phyloP scores from a whole-genome alignment of 192 early-diverging fungal genomes.

The Entomortierella chlamydospora region DNA sequence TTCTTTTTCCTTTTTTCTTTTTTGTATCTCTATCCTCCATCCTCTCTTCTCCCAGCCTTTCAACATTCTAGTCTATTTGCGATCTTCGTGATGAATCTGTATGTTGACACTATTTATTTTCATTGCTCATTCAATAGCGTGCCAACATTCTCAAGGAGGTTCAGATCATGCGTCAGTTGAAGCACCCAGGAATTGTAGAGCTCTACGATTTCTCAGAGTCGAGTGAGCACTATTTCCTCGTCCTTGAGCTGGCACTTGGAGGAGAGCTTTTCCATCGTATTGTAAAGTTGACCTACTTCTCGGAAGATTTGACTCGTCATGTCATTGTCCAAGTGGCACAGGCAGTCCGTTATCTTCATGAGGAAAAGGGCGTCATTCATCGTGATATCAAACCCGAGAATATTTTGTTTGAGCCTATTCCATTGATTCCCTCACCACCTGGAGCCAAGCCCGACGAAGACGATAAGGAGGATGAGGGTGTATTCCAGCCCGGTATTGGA shows the following conservation, averaged over 20 bases:
- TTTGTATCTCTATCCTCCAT: not conserved
- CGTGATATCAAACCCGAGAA: constrained; percentile 97
- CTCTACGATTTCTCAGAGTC: constrained; percentile 84
- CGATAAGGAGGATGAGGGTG: constrained; percentile 80
- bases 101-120: not conserved
- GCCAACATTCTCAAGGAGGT: constrained; percentile 91
- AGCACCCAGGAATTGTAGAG: constrained; percentile 81
- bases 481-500: constrained; percentile 77
- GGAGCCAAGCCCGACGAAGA: constrained; percentile 66
- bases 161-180: constrained; percentile 83
- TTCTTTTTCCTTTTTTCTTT: too few species aligned
- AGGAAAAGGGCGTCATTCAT: constrained; percentile 82
- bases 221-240: constrained; percentile 78
- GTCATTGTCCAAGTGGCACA: constrained; percentile 90
- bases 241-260: constrained; percentile 85
- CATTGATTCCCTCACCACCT: constrained; percentile 64
- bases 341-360: constrained; percentile 87
- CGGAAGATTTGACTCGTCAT: constrained; percentile 81
- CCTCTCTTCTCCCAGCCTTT: not conserved
- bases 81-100: not conserved
- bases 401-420: constrained; percentile 82
- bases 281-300: constrained; percentile 83
- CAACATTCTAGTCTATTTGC: too few species aligned
- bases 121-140: constrained; percentile 55
- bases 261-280: constrained; percentile 94